A percentile compares a stretch with the other conserved stretches of the same genome.
Conservation (phyloP, 2,329 filamentous ascomycete species). For the Epichloe bromicola region DNA sequence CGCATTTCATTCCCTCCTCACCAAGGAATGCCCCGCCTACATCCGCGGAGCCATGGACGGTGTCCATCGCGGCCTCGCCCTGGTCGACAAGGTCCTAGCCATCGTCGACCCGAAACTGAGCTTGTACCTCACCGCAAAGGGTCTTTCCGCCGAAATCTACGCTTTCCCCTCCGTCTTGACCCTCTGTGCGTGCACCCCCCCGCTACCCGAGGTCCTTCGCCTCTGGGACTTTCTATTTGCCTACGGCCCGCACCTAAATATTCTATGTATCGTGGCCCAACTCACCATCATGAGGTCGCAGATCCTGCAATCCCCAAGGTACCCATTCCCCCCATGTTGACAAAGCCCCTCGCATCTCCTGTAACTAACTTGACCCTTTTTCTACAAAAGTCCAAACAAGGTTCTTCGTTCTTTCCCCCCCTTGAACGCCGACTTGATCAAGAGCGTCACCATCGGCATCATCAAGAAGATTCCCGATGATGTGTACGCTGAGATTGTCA, state of each 20-base stretch:
- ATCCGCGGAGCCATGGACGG: slow-evolving; percentile 95
- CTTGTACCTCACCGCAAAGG: slow-evolving; percentile 70
- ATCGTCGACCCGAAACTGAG: slow-evolving; percentile 86
- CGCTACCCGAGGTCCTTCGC: slow-evolving; percentile 79
- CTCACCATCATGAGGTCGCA: slow-evolving; percentile 77
- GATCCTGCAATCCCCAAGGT: slow-evolving; percentile 76
- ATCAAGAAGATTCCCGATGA: slow-evolving; percentile 84
- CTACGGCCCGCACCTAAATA: slow-evolving; percentile 88
- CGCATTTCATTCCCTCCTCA: slow-evolving; percentile 78
- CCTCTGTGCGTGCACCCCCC: slow-evolving; percentile 88
- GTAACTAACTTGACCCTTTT: slow-evolving; percentile 12
- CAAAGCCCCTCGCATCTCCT: too few relatives aligned
- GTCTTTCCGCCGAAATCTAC: slow-evolving; percentile 86
- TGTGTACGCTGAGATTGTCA: slow-evolving; percentile 79
- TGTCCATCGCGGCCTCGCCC: slow-evolving; percentile 78
- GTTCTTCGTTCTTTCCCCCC: slow-evolving; percentile 81
- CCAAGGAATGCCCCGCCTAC: slow-evolving; percentile 80
- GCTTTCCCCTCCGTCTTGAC: slow-evolving; percentile 93
- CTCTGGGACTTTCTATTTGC: slow-evolving; percentile 97
- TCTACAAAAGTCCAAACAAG: slow-evolving; percentile 65
- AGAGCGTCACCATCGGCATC: slow-evolving; percentile 72
- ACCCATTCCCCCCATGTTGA: slow-evolving; percentile 8
- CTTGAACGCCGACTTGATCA: slow-evolving; percentile 71
- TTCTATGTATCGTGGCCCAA: slow-evolving; percentile 92
- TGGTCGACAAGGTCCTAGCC: slow-evolving; percentile 84